These are phyloP conservation scores for Arthrobotrys sphaeroides DNA, from an alignment of 2,329 filamentous ascomycete species.

Conservation along the genomic window DNA sequence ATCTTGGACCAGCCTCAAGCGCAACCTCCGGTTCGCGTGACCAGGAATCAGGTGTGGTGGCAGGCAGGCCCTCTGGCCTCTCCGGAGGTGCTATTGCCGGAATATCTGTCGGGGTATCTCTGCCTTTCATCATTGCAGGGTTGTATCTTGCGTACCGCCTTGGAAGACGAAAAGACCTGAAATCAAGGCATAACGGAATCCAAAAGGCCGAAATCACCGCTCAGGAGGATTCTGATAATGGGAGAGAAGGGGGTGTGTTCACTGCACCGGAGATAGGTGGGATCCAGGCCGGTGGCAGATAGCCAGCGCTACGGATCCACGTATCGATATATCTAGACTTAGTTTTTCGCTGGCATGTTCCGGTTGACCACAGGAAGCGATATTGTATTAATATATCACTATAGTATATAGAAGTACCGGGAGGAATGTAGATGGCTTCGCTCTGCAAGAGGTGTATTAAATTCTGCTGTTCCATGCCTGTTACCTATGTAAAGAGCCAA, in stretches of 20 bases:
- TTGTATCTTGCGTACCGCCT: slow-evolving; percentile 29
- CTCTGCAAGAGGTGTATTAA: too few species aligned
- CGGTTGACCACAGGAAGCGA: too few species aligned
- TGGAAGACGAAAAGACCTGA: not conserved
- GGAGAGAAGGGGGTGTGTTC: slow-evolving; percentile 7
- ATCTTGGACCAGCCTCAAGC: not conserved
- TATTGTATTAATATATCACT: too few species aligned
- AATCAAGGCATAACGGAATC: not conserved
- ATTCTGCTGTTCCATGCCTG: too few species aligned
- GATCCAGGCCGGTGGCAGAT: slow-evolving; percentile 1
- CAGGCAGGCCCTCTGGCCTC: not conserved
- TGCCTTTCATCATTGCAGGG: slow-evolving; percentile 19
- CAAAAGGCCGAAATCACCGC: not conserved
- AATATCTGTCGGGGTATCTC: slow-evolving; percentile 17
- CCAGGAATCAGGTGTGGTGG: not conserved
- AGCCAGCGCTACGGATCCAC: not conserved
- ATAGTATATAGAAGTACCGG: too few species aligned
- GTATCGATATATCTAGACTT: too few species aligned
- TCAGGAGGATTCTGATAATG: not conserved
- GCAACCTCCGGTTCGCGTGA: not conserved
- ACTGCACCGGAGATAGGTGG: slow-evolving; percentile 4
- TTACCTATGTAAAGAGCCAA: too few species aligned
- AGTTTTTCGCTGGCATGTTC: too few species aligned
- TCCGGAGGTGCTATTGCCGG: slow-evolving; percentile 40
- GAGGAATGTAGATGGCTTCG: too few species aligned